Conservation (phyloP, 306 rosid genomes). For the Corylus avellana region DNA sequence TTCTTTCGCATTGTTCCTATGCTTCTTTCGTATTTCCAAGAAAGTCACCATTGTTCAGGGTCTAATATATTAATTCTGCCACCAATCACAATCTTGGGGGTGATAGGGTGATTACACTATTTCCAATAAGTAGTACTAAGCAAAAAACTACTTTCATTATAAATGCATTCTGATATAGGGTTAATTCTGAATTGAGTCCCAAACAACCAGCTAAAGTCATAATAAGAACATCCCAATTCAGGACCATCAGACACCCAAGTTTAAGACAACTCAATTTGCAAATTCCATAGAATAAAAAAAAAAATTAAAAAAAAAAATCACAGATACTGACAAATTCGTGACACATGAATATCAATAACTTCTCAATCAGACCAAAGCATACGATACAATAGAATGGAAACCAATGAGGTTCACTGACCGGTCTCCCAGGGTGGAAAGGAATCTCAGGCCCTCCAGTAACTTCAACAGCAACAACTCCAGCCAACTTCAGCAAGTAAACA, state of each 20-base stretch:
- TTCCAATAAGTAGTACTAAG: neutral
- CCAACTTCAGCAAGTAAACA: conserved; percentile 41
- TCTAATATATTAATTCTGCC: neutral
- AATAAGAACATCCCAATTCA: too few species aligned
- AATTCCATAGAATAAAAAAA: neutral
- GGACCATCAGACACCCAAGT: neutral
- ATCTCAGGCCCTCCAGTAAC: conserved; percentile 68
- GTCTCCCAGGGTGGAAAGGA: conserved; percentile 63
- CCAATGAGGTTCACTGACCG: conserved; percentile 33
- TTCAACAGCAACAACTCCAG: conserved; percentile 65
- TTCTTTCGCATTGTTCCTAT: neutral
- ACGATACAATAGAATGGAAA: neutral
- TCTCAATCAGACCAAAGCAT: neutral
- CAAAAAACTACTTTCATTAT: neutral
- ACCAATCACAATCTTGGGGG: neutral
- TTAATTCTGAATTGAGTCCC: neutral
- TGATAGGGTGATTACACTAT: neutral
- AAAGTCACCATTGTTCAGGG: too few species aligned
- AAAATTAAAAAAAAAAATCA: neutral
- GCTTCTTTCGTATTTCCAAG: neutral
- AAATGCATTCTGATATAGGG: neutral
- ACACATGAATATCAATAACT: too few species aligned
- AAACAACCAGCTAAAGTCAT: neutral
- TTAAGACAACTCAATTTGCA: neutral
- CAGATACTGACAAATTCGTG: neutral